Evolutionary conservation across 2,329 filamentous ascomycete species (phyloP).

Genomic region (Hymenoscyphus fraxineus): DNA sequence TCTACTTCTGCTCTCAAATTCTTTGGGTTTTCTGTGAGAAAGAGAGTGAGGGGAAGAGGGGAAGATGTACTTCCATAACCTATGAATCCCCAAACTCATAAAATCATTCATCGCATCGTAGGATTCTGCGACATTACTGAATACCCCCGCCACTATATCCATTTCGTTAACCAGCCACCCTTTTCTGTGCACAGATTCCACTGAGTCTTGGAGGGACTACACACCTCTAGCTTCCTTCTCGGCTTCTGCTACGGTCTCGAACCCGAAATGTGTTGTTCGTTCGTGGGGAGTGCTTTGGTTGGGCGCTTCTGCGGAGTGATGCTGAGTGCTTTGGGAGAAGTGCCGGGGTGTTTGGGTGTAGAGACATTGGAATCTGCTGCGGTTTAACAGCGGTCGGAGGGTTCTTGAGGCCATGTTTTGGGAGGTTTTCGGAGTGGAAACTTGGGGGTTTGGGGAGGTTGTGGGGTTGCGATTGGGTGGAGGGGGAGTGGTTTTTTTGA

Average conservation of each 20-base stretch:
- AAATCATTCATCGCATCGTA: slow-evolving; percentile 99
- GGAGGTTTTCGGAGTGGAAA: background rate
- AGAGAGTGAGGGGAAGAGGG: background rate
- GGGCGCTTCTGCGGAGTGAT: slow-evolving; percentile 17
- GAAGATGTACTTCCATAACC: slow-evolving; percentile 73
- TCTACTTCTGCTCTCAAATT: no score
- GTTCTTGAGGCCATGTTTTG: slow-evolving; percentile 27
- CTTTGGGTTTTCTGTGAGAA: background rate
- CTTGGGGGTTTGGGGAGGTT: background rate
- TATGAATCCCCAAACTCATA: slow-evolving; percentile 96
- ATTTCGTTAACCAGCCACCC: background rate
- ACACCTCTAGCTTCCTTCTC: slow-evolving; percentile 37
- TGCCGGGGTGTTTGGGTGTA: slow-evolving; percentile 17
- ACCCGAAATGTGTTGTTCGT: slow-evolving; percentile 37
- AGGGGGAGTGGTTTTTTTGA: background rate
- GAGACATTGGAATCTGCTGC: slow-evolving; percentile 20
- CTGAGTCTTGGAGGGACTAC: background rate
- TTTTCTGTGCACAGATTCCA: background rate
- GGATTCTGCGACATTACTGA: slow-evolving; percentile 81
- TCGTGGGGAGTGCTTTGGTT: slow-evolving; percentile 26
- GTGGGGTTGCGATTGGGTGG: background rate
- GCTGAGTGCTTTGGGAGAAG: slow-evolving; percentile 20
- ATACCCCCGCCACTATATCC: slow-evolving; percentile 60
- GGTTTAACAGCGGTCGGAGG: slow-evolving; percentile 23
- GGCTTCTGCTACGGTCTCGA: slow-evolving; percentile 34